Evolutionary conservation across 305 asterid species (phyloP).

Genomic region (Fraxinus floribunda): DNA sequence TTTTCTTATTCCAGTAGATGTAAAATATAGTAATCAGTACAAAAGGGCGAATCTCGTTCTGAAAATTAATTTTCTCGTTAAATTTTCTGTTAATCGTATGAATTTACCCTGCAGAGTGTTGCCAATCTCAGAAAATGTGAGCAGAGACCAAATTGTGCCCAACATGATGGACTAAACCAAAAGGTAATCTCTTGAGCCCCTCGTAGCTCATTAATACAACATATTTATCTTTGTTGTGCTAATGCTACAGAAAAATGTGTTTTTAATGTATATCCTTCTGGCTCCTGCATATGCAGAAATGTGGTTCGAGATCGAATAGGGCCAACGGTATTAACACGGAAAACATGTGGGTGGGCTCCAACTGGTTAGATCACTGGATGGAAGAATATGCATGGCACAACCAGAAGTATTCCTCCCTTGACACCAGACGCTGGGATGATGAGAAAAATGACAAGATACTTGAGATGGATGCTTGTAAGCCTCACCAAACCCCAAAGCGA

Average conservation of each 20-base stretch:
- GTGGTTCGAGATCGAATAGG: slow-evolving; percentile 39
- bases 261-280: not conserved
- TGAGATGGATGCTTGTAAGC: slow-evolving; percentile 82
- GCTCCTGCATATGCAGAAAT: slow-evolving; percentile 47
- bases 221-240: not conserved
- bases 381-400: slow-evolving; percentile 53
- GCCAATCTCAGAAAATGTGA: slow-evolving; percentile 26
- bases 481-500: slow-evolving; percentile 36
- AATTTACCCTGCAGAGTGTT: slow-evolving; percentile 26
- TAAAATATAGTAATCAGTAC: not conserved
- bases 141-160: slow-evolving; percentile 18
- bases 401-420: slow-evolving; percentile 24
- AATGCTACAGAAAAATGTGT: not conserved
- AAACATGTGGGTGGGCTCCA: slow-evolving; percentile 40
- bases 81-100: not conserved
- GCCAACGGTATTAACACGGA: slow-evolving; percentile 34
- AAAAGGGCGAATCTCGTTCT: not conserved
- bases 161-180: slow-evolving; percentile 31
- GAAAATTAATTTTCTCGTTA: not conserved
- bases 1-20: not conserved
- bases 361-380: slow-evolving; percentile 85
- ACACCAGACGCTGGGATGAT: slow-evolving; percentile 35
- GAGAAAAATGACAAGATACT: slow-evolving; percentile 75
- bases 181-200: slow-evolving; percentile 26
- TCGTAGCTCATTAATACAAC: not conserved